phyloP scores from a whole-genome alignment of 192 early-diverging fungal species.

The Gaertneriomyces sp. region DNA sequence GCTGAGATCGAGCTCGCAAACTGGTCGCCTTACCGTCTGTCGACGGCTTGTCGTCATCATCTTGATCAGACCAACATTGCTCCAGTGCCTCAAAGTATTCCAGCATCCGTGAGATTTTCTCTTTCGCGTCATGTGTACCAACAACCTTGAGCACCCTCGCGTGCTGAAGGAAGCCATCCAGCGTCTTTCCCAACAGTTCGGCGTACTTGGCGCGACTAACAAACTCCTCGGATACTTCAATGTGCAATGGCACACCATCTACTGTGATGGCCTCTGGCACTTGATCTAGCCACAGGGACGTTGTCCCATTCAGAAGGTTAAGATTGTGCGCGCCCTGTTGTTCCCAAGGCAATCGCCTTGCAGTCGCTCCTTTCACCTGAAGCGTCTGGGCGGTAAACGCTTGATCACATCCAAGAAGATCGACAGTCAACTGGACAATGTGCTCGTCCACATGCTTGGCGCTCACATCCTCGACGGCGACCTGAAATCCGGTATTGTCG shows the following conservation, averaged over 20 bases:
- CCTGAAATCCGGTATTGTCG: slow-evolving; percentile 5
- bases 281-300: slow-evolving; percentile 16
- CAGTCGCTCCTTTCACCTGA: neutral
- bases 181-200: slow-evolving; percentile 9
- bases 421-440: neutral
- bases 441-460: neutral
- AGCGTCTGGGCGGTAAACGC: neutral
- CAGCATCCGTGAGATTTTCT: slow-evolving; percentile 16
- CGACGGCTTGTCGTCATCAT: neutral
- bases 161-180: slow-evolving; percentile 31
- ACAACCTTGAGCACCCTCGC: slow-evolving; percentile 33
- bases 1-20: slow-evolving; percentile 9
- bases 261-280: neutral
- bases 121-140: slow-evolving; percentile 8
- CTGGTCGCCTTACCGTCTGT: neutral
- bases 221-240: slow-evolving; percentile 1
- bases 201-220: slow-evolving; percentile 13
- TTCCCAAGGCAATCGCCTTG: slow-evolving; percentile 14
- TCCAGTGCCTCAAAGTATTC: slow-evolving; percentile 33
- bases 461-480: neutral
- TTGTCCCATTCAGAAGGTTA: slow-evolving; percentile 5
- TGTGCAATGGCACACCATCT: neutral
- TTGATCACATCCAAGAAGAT: neutral
- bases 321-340: neutral
- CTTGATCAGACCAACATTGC: neutral